A percentile compares a stretch with the other conserved stretches of the same genome.
phyloP scores from a whole-genome alignment of 805 yeast species.

The Jamesozyma lodderae region DNA sequence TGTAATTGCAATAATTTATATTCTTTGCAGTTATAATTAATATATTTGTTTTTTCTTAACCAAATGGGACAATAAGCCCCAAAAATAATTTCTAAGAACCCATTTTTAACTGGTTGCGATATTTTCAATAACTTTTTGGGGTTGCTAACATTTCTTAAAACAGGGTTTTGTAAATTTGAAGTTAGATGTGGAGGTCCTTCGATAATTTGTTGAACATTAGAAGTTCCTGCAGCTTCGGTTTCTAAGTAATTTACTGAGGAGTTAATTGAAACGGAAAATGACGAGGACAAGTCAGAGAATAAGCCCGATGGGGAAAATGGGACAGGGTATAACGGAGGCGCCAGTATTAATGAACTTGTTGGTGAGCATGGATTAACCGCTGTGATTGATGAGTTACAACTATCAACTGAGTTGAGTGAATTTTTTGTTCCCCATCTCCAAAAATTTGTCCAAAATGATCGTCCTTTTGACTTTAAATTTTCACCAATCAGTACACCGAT shows the following conservation, averaged over 20 bases:
- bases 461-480: not conserved
- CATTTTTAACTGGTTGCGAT: not conserved
- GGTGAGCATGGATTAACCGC: not conserved
- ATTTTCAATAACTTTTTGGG: not conserved
- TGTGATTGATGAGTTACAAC: not conserved
- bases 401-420: not conserved
- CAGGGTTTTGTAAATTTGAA: not conserved
- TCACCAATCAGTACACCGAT: not conserved
- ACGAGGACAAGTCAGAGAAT: too few relatives aligned
- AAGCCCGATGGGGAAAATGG: not conserved
- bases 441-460: not conserved
- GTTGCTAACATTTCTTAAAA: too few relatives aligned
- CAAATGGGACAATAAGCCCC: slow-evolving; percentile 7
- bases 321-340: not conserved
- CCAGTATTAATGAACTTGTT: not conserved
- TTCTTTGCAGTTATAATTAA: slow-evolving; percentile 1
- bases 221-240: not conserved
- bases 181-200: not conserved
- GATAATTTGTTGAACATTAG: not conserved
- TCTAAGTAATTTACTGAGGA: too few relatives aligned
- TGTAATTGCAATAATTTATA: slow-evolving; percentile 1
- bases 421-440: not conserved
- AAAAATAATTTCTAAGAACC: not conserved
- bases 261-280: too few relatives aligned
- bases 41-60: slow-evolving; percentile 4